Conservation (phyloP, 352 stramenopile genomes). For the Thraustochytrium striatum region DNA sequence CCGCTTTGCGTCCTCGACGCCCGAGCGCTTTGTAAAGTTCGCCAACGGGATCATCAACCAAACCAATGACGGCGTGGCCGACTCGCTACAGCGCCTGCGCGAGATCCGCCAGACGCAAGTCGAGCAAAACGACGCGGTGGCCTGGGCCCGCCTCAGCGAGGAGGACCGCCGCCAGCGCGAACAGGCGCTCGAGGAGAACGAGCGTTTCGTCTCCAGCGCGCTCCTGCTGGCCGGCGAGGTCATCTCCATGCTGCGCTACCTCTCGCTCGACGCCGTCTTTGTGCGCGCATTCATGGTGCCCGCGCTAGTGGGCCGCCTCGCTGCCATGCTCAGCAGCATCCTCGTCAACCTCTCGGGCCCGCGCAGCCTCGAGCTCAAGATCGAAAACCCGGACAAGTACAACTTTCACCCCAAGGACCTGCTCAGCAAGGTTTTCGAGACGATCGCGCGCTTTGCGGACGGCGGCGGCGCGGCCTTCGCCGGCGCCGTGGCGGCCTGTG, state of each 20-base stretch:
- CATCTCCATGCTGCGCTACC: constrained; percentile 94
- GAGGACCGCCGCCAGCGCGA: constrained; percentile 83
- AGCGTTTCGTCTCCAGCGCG: constrained; percentile 82
- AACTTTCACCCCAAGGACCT: constrained; percentile 97
- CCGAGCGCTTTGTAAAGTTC: constrained; percentile 91
- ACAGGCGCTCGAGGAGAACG: constrained; percentile 75
- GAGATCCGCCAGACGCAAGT: constrained; percentile 89
- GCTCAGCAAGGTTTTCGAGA: constrained; percentile 90
- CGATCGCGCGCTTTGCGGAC: constrained; percentile 85
- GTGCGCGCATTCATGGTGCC: constrained; percentile 83
- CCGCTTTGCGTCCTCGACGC: constrained; percentile 80
- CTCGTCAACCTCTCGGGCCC: constrained; percentile 87
- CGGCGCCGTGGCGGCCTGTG: constrained; percentile 3
- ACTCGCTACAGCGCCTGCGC: constrained; percentile 88
- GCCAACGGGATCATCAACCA: constrained; percentile 98
- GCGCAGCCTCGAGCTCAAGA: constrained; percentile 86
- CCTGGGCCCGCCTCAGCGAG: constrained; percentile 56
- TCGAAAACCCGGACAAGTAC: constrained; percentile 93
- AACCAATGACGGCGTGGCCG: constrained; percentile 92
- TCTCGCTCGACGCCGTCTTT: constrained; percentile 85
- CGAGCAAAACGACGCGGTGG: constrained; percentile 65
- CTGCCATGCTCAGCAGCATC: constrained; percentile 92
- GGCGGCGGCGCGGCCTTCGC: constrained; percentile 24
- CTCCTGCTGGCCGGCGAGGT: constrained; percentile 94
- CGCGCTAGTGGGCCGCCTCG: constrained; percentile 86